phyloP scores from a whole-genome alignment of 805 yeast species.

The Lachancea kluyveri region DNA sequence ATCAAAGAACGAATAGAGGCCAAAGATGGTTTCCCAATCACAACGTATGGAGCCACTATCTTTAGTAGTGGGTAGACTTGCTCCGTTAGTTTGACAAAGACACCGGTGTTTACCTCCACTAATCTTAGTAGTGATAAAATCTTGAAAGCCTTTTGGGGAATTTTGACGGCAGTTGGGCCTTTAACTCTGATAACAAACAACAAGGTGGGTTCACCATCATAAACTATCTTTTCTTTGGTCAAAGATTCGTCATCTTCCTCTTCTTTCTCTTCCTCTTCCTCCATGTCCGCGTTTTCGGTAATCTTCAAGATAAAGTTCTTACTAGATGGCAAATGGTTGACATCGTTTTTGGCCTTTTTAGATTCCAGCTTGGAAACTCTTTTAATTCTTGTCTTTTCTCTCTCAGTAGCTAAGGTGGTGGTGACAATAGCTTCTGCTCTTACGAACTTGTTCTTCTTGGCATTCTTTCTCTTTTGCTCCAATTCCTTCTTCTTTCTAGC shows the following conservation, averaged over 20 bases:
- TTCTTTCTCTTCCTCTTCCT: slow-evolving; percentile 13
- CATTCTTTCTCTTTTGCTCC: slow-evolving; percentile 38
- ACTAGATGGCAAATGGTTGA: slow-evolving; percentile 25
- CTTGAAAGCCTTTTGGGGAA: slow-evolving; percentile 59
- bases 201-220: slow-evolving; percentile 42
- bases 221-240: slow-evolving; percentile 29
- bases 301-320: slow-evolving; percentile 32
- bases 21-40: slow-evolving; percentile 69
- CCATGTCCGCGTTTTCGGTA: slow-evolving; percentile 15
- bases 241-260: slow-evolving; percentile 26
- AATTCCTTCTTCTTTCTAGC: slow-evolving; percentile 46
- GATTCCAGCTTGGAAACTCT: slow-evolving; percentile 52
- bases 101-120: slow-evolving; percentile 56
- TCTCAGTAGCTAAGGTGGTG: slow-evolving; percentile 53
- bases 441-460: slow-evolving; percentile 47
- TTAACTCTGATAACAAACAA: slow-evolving; percentile 62
- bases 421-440: slow-evolving; percentile 73
- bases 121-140: slow-evolving; percentile 58
- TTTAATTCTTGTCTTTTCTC: slow-evolving; percentile 63
- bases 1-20: slow-evolving; percentile 63
- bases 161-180: slow-evolving; percentile 56
- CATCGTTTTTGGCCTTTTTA: slow-evolving; percentile 24
- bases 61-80: slow-evolving; percentile 58
- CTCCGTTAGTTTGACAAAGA: slow-evolving; percentile 58
- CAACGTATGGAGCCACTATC: slow-evolving; percentile 65